phyloP scores from a whole-genome alignment of 2,329 filamentous ascomycete genomes.

The Drechslerella coelobrocha region DNA sequence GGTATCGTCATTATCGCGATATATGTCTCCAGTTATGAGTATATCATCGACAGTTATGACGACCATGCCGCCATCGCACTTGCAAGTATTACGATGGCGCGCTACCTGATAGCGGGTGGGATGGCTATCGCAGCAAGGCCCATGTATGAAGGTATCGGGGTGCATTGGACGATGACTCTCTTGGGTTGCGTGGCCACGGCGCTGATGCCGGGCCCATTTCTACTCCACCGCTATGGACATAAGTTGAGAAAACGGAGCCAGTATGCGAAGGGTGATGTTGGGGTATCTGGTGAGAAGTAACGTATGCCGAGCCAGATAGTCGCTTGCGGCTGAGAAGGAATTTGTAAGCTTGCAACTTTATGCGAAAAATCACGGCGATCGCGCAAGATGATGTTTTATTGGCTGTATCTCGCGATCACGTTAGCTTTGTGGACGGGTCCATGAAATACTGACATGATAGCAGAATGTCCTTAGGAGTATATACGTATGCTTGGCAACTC shows the following conservation, averaged over 20 bases:
- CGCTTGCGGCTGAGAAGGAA: too few species aligned
- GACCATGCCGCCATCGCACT: conserved; percentile 60
- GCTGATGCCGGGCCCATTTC: conserved; percentile 57
- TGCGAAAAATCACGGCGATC: too few species aligned
- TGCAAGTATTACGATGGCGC: conserved; percentile 56
- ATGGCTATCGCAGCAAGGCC: conserved; percentile 59
- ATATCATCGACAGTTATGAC: conserved; percentile 67
- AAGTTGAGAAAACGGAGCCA: conserved; percentile 12
- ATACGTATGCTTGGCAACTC: too few species aligned
- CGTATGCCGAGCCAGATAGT: not conserved
- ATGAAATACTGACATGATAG: too few species aligned
- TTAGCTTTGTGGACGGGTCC: too few species aligned
- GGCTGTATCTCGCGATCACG: too few species aligned
- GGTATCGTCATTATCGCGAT: conserved; percentile 63
- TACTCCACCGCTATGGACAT: conserved; percentile 57
- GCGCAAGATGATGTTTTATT: too few species aligned
- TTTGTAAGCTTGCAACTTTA: too few species aligned
- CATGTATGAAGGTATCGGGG: conserved; percentile 59
- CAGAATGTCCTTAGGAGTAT: too few species aligned
- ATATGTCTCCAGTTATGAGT: conserved; percentile 65
- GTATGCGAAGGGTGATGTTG: conserved; percentile 16
- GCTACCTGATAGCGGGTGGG: conserved; percentile 58
- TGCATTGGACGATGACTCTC: conserved; percentile 60
- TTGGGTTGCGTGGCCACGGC: conserved; percentile 57
- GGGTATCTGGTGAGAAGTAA: not conserved